These are phyloP conservation scores for Cutaneotrichosporon sp. DNA, from an alignment of 1,284 basidiomycete genomes.

Conservation along the genomic window DNA sequence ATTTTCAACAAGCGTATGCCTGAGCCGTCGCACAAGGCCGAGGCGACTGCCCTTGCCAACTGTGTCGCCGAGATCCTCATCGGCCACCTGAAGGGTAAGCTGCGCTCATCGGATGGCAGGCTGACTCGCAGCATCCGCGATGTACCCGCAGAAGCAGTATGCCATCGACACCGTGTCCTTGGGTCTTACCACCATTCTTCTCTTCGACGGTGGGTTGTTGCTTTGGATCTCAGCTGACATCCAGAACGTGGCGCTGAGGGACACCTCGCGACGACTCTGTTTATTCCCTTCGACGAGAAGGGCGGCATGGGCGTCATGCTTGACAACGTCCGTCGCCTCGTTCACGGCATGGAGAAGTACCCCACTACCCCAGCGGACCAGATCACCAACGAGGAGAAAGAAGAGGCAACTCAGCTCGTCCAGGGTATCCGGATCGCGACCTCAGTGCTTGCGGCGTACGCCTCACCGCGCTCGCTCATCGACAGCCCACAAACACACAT, in stretches of 20 bases:
- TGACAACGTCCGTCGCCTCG: slow-evolving; percentile 58
- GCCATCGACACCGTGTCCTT: slow-evolving; percentile 65
- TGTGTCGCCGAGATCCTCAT: slow-evolving; percentile 69
- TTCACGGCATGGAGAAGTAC: slow-evolving; percentile 53
- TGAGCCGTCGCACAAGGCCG: slow-evolving; percentile 71
- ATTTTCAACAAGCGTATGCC: slow-evolving; percentile 70
- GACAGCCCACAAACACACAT: slow-evolving; percentile 74
- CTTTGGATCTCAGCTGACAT: too few species aligned
- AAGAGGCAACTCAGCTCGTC: slow-evolving; percentile 46
- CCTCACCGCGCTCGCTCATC: slow-evolving; percentile 71
- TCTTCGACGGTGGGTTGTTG: slow-evolving; percentile 82
- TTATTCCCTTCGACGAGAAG: slow-evolving; percentile 66
- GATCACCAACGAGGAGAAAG: slow-evolving; percentile 57
- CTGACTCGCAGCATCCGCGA: background rate
- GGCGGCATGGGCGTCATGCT: slow-evolving; percentile 71
- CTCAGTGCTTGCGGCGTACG: slow-evolving; percentile 68
- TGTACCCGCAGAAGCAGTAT: slow-evolving; percentile 21
- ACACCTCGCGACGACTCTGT: slow-evolving; percentile 74
- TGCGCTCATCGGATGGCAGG: background rate
- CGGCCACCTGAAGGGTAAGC: slow-evolving; percentile 58
- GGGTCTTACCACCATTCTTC: slow-evolving; percentile 63
- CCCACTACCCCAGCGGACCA: slow-evolving; percentile 54
- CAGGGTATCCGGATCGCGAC: slow-evolving; percentile 51
- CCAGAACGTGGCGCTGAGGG: slow-evolving; percentile 67
- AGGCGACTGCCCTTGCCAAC: slow-evolving; percentile 65